These are phyloP conservation scores for Mrakia blollopis DNA, from an alignment of 768 basidiomycete species.

Conservation along the genomic window DNA sequence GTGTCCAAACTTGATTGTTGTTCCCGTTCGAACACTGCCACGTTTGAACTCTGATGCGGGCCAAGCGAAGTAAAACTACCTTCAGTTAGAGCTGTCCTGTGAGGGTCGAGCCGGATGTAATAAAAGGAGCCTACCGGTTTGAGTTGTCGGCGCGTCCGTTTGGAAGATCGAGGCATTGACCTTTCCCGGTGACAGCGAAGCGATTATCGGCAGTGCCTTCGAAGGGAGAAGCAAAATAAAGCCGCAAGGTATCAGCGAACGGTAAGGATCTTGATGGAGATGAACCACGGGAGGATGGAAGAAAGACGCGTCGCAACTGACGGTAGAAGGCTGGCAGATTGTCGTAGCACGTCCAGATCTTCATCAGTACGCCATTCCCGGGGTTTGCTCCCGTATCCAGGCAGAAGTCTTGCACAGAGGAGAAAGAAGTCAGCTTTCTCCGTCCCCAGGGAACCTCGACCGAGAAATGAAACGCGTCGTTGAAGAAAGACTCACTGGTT, in stretches of 20 bases:
- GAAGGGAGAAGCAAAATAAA: background rate
- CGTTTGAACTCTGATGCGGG: too few relatives aligned
- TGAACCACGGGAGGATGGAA: background rate
- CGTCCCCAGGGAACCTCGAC: background rate
- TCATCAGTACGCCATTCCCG: background rate
- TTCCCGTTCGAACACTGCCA: too few relatives aligned
- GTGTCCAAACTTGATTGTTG: too few relatives aligned
- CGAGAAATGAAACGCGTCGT: too few relatives aligned
- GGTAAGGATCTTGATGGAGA: background rate
- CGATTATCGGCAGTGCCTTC: background rate
- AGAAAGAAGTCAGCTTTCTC: background rate
- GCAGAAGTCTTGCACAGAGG: background rate
- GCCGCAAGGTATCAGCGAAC: too few relatives aligned
- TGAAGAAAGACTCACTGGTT: background rate
- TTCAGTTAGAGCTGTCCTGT: too few relatives aligned
- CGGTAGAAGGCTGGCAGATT: background rate
- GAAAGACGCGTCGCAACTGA: background rate
- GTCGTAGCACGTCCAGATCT: conserved; percentile 22
- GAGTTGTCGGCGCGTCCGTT: background rate
- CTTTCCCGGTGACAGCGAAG: background rate
- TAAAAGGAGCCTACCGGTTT: too few relatives aligned
- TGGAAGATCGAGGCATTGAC: conserved; percentile 9
- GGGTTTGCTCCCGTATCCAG: background rate
- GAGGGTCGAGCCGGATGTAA: too few relatives aligned
- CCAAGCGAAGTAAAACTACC: too few relatives aligned